Evolutionary conservation across 441 rosid genomes (phyloP), one percentile per base, ranked within the genome.

Genomic region (Adansonia rubrostipa): DNA sequence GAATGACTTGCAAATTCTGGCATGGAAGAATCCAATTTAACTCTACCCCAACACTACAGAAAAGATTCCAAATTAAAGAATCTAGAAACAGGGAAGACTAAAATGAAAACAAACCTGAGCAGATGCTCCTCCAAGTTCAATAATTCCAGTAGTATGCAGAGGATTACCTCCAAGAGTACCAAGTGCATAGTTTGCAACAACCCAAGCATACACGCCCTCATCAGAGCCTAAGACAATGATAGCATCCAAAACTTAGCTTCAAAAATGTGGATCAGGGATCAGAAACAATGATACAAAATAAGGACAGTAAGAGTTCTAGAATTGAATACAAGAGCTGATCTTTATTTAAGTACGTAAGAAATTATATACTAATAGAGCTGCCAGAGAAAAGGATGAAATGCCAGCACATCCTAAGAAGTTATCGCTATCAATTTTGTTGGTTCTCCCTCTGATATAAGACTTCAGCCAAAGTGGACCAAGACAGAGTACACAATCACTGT

Each of bases 111-210:
- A 73, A 82, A 93, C 97, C 97, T 95, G 99, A 57, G 93, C 89
- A 73, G 99, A 93, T 79, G 99, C 98, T 33, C 98, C 99, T 1
- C 98, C 99, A 48, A 93, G 98, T 87, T 92, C 99, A 74, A 92
- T 85, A 78, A 95, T 93, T 77, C 98, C 99, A 3, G 92, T 91
- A 33, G 98, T 93, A 10, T 81, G 68, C 61, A 65, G 67, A 74
- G 98, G 92, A 82, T 92, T 89, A 64, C 92, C 90, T 80, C 98
- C 98, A 78, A 93, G 92, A 19, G 82, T 85, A 74, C 92, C 95
- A 20, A 88, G 86, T 1, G 97, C 98, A 67, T 90, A 86, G 62
- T 93, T 95, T 3, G 97, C 98, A 73, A 89, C 88, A 81, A 90
- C 88, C 99, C 99, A 95, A 81, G 99, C 99, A 81, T 93, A 95